phyloP scores from a whole-genome alignment of 2,329 filamentous ascomycete genomes.

The Monilinia fructigena region DNA sequence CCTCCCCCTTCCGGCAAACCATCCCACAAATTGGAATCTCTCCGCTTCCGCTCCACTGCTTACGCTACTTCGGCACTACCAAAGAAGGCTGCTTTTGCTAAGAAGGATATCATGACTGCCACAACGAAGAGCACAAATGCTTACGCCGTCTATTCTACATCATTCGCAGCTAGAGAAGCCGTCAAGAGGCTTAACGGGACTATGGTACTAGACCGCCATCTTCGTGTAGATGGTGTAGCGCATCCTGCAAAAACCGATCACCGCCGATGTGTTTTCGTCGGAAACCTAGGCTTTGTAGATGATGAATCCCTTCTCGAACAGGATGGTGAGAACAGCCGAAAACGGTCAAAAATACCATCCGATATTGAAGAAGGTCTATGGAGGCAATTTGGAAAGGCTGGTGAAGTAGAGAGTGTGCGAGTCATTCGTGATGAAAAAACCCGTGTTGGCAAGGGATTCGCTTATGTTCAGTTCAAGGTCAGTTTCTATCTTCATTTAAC shows the following conservation, averaged over 20 bases:
- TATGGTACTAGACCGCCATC: constrained; percentile 78
- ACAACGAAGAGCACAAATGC: constrained; percentile 94
- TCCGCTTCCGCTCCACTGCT: constrained; percentile 91
- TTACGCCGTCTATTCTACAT: constrained; percentile 83
- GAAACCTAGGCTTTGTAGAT: constrained; percentile 94
- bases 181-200: constrained; percentile 78
- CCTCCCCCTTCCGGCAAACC: constrained; percentile 46
- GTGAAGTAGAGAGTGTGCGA: constrained; percentile 87
- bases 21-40: constrained; percentile 76
- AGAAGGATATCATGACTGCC: constrained; percentile 82
- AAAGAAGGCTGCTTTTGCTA: constrained; percentile 92
- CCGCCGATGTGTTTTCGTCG: constrained; percentile 90
- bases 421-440: constrained; percentile 88
- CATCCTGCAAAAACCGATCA: constrained; percentile 82
- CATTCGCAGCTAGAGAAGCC: constrained; percentile 72
- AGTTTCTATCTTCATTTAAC: constrained; percentile 36
- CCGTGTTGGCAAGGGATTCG: constrained; percentile 92
- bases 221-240: constrained; percentile 87
- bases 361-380: constrained; percentile 93
- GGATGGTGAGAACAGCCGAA: constrained; percentile 67
- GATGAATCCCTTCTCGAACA: constrained; percentile 74
- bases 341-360: constrained; percentile 70
- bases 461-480: constrained; percentile 91
- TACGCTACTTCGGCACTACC: constrained; percentile 76
- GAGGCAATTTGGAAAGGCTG: constrained; percentile 73